phyloP scores from a whole-genome alignment of 2,329 filamentous ascomycete genomes.

The Botrytis aclada region DNA sequence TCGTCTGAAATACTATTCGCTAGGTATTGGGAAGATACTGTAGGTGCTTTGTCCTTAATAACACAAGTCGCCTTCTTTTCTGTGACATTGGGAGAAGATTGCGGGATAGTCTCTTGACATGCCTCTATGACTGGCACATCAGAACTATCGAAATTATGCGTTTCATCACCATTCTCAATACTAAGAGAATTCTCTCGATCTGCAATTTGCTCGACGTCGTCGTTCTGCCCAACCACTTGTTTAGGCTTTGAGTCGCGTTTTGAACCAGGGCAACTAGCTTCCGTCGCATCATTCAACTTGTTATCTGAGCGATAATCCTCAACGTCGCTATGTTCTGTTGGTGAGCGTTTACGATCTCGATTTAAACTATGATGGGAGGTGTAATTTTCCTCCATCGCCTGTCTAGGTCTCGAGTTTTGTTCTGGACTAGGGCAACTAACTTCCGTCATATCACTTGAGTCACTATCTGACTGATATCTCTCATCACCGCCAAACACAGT shows the following conservation, averaged over 20 bases:
- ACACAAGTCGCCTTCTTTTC: background rate
- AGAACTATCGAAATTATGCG: background rate
- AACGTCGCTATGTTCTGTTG: background rate
- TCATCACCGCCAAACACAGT: background rate
- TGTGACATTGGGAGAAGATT: background rate
- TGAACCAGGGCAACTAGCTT: background rate
- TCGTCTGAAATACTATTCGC: slow-evolving; percentile 25
- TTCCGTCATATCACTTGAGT: background rate
- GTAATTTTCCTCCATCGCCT: background rate
- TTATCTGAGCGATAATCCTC: background rate
- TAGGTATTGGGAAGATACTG: background rate
- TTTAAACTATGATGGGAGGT: background rate
- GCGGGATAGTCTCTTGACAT: background rate
- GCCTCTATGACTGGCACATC: background rate
- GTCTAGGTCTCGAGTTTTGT: background rate
- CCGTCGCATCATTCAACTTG: background rate
- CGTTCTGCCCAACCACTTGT: background rate
- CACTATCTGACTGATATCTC: background rate
- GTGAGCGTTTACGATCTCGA: background rate
- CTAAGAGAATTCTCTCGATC: background rate
- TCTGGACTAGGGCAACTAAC: background rate
- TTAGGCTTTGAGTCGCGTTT: background rate
- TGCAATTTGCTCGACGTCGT: background rate
- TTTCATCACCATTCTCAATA: background rate
- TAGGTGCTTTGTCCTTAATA: background rate